phyloP scores from a whole-genome alignment of 2,329 filamentous ascomycete species.

The Leptodontidium sp. region DNA sequence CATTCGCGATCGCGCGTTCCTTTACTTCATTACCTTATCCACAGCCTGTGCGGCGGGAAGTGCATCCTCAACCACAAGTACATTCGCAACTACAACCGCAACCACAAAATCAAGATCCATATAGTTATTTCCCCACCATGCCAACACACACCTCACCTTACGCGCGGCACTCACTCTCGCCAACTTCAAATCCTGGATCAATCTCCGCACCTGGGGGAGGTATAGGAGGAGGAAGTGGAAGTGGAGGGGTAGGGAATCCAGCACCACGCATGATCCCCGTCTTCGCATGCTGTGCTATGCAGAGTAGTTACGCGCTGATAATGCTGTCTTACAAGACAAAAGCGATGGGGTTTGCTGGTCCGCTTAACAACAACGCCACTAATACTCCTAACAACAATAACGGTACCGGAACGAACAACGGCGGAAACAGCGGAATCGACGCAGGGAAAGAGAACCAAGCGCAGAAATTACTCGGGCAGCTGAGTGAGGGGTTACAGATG shows the following conservation, averaged over 20 bases:
- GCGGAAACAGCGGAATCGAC: not conserved
- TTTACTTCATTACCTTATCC: constrained; percentile 58
- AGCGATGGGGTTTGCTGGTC: constrained; percentile 33
- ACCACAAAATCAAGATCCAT: constrained; percentile 6
- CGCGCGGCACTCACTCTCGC: not conserved
- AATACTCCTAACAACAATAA: not conserved
- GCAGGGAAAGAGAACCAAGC: constrained; percentile 22
- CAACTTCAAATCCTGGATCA: not conserved
- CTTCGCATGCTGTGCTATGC: constrained; percentile 49
- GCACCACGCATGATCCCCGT: constrained; percentile 46
- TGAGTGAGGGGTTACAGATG: constrained; percentile 36
- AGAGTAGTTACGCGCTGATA: constrained; percentile 47
- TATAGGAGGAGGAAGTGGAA: not conserved
- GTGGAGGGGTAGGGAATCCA: not conserved
- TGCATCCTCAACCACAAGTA: not conserved
- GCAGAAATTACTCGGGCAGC: constrained; percentile 33
- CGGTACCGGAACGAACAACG: not conserved
- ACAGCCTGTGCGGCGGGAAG: constrained; percentile 20
- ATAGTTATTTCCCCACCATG: constrained; percentile 23
- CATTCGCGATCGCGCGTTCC: constrained; percentile 56
- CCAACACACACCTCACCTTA: constrained; percentile 7
- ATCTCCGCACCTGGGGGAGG: not conserved
- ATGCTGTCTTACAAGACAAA: constrained; percentile 43
- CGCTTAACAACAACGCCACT: not conserved
- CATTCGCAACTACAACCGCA: not conserved